Percentiles rank a stretch among this genome's conserved stretches.
These are phyloP conservation scores for Cryptosporidium tyzzeri DNA, from an alignment of 169 alveolate species.

Conservation along the genomic window DNA sequence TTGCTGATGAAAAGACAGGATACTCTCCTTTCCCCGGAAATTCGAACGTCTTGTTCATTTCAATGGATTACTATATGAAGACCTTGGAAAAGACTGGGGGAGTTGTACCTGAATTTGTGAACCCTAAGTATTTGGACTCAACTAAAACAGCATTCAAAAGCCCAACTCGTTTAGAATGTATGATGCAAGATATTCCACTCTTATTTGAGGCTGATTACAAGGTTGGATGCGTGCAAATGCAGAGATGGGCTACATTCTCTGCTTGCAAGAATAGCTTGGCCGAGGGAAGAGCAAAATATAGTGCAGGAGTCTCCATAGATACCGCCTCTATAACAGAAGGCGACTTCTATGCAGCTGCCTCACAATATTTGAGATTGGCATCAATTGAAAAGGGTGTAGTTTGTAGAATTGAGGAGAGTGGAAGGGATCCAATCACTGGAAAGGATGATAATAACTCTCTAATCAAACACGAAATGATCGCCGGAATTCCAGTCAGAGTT, in stretches of 20 bases:
- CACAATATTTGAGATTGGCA: constrained; percentile 79
- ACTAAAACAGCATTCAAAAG: constrained; percentile 90
- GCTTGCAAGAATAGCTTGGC: constrained; percentile 87
- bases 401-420: constrained; percentile 72
- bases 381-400: constrained; percentile 57
- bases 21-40: constrained; percentile 92
- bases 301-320: constrained; percentile 82
- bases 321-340: constrained; percentile 85
- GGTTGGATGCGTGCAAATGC: constrained; percentile 86
- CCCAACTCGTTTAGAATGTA: constrained; percentile 94
- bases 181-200: constrained; percentile 91
- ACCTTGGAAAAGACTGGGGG: constrained; percentile 89
- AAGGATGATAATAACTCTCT: constrained; percentile 12
- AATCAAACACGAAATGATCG: constrained; percentile 59
- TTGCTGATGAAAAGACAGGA: constrained; percentile 84
- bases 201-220: constrained; percentile 81
- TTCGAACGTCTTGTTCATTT: constrained; percentile 88
- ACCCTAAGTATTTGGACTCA: constrained; percentile 94
- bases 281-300: constrained; percentile 82
- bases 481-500: constrained; percentile 82
- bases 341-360: constrained; percentile 84
- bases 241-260: constrained; percentile 87
- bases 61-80: constrained; percentile 82
- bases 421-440: constrained; percentile 57
- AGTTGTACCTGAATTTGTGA: constrained; percentile 93